Percentiles rank a stretch among this genome's conserved stretches.
These are phyloP conservation scores for Calonectria henricotiae DNA, from an alignment of 2,329 filamentous ascomycete genomes.

Conservation along the genomic window DNA sequence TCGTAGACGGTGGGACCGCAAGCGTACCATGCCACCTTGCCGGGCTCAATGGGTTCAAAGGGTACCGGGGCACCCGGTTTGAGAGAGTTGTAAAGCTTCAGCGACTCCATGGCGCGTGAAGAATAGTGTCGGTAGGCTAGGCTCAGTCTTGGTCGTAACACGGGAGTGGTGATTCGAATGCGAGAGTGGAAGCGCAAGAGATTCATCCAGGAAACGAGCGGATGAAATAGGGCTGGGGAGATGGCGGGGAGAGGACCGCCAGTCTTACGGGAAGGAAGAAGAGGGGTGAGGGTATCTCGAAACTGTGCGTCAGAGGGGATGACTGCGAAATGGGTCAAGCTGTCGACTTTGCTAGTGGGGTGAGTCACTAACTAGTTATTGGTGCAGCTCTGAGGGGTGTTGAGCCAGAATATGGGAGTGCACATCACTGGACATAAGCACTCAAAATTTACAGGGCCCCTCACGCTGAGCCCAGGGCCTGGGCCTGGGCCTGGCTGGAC, in stretches of 20 bases:
- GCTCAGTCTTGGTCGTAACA: constrained; percentile 43
- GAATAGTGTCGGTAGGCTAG: constrained; percentile 57
- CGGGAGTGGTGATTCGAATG: constrained; percentile 51
- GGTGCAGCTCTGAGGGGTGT: constrained; percentile 12
- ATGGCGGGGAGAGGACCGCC: constrained; percentile 21
- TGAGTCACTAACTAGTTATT: constrained; percentile 30
- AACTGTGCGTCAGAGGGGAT: constrained; percentile 36
- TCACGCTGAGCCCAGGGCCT: constrained; percentile 18
- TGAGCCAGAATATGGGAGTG: constrained; percentile 12
- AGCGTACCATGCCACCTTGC: constrained; percentile 87
- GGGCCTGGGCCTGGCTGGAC: constrained; percentile 22
- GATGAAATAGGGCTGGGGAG: constrained; percentile 29
- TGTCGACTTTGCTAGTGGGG: constrained; percentile 31
- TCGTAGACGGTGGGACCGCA: constrained; percentile 92
- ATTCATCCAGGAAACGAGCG: constrained; percentile 56
- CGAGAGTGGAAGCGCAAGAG: constrained; percentile 55
- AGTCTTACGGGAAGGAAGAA: constrained; percentile 35
- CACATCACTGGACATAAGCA: constrained; percentile 27
- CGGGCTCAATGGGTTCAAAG: constrained; percentile 81
- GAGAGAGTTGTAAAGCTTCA: constrained; percentile 87
- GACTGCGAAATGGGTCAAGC: constrained; percentile 36
- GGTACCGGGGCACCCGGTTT: constrained; percentile 80
- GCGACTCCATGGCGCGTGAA: constrained; percentile 66
- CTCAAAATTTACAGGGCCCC: constrained; percentile 32
- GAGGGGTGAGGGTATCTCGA: constrained; percentile 39